phyloP scores from a whole-genome alignment of 2,329 filamentous ascomycete genomes.

The Fusarium equiseti region DNA sequence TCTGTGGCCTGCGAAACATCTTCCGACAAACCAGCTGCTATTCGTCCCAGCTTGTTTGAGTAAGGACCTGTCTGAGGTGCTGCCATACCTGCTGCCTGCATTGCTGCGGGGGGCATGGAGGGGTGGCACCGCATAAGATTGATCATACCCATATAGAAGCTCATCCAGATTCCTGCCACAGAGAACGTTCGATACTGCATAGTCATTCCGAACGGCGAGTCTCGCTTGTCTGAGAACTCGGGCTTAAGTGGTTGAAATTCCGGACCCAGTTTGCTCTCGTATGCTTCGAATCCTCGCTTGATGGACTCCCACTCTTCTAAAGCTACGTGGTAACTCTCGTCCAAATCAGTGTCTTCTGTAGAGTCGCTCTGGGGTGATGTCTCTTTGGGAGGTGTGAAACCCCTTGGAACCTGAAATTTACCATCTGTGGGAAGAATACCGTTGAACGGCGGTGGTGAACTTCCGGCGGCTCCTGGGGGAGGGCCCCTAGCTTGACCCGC shows the following conservation, averaged over 20 bases:
- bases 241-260: slow-evolving; percentile 81
- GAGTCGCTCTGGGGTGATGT: slow-evolving; percentile 58
- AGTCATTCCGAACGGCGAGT: slow-evolving; percentile 83
- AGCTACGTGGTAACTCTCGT: slow-evolving; percentile 75
- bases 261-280: slow-evolving; percentile 74
- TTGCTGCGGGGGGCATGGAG: slow-evolving; percentile 89
- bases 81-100: slow-evolving; percentile 85
- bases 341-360: slow-evolving; percentile 68
- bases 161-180: slow-evolving; percentile 89
- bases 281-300: slow-evolving; percentile 74
- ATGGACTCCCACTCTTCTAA: slow-evolving; percentile 84
- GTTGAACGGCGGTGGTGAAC: slow-evolving; percentile 61
- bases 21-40: slow-evolving; percentile 78
- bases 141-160: slow-evolving; percentile 87
- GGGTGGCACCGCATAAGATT: slow-evolving; percentile 86
- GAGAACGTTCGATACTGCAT: slow-evolving; percentile 86
- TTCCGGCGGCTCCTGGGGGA: slow-evolving; percentile 44
- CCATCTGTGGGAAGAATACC: slow-evolving; percentile 68
- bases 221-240: slow-evolving; percentile 72
- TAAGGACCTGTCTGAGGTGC: slow-evolving; percentile 77
- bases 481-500: slow-evolving; percentile 57
- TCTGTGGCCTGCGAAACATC: slow-evolving; percentile 64
- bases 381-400: slow-evolving; percentile 65
- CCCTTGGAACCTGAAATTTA: slow-evolving; percentile 63
- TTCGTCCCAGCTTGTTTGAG: slow-evolving; percentile 82